Evolutionary conservation across 1,284 basidiomycete species (phyloP), one percentile per base, ranked within the genome.

Genomic region (Rhizopogon hawkerae): DNA sequence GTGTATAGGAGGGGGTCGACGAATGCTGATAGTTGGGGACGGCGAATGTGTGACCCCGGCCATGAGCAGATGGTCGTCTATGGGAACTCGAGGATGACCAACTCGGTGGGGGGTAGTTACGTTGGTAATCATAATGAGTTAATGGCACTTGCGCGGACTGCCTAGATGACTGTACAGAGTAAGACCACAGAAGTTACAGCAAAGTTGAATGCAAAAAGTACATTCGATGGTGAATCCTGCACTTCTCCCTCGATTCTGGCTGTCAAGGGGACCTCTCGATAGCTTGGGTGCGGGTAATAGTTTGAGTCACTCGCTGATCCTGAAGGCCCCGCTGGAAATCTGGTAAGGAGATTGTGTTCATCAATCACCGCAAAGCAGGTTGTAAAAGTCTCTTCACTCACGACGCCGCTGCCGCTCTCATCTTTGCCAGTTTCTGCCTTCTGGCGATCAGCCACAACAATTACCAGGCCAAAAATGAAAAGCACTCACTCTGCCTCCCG

Each of bases 401-500:
- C 41, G 18, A 29, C 8, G 18, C 16, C 18, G 11, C 29, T 3
- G 26, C 41, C 26, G 41, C 41, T 21, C 29, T 21, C 41, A 43
- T 33, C 11, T 21, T 18, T 13, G 16, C 41, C 29, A 43, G 41
- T 43, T 13, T 43, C 41, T 43, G 29, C 41, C 41, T 43, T 43
- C 31, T 43, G 10, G 29, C 16, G 18, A 10, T 43, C 31, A 43
- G 41, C 13, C 29, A 33, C 41, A 21, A 21, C 13, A 11, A 5
- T 10, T 4, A 31, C 10, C 3, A 4, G 31, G 10, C 11, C 16
- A 7, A 26, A 47, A 47, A 14, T 7, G n/a, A 6, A 47, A 13
- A 16, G 13, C 13, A 56, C 69, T 50, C 55, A 74, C 72, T 68
- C 61, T 21, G 72, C 71, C 44, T 68, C 55, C 13, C 61, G 61